Evolutionary conservation across 1,284 basidiomycete species (phyloP), one percentile per base, ranked within the genome.

Genomic region (Irpex sp.): DNA sequence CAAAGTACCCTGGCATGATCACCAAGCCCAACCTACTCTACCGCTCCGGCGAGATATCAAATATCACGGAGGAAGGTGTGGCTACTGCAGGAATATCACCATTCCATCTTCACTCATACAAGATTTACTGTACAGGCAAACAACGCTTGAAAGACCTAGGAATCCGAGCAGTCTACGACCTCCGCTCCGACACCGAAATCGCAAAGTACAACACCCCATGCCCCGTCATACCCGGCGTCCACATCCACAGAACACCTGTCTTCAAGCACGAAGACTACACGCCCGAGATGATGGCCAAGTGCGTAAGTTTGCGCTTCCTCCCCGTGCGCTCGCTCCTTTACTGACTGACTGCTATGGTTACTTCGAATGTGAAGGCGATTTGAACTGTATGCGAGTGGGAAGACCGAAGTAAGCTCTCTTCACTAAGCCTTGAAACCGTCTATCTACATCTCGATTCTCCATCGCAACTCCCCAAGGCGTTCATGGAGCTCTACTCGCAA

Each of bases 251-350:
- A 62, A 74, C 78, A 15, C 89, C 90, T 1, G 88, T 92, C 43
- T 92, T 92, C 70, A 77, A 83, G 68, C 84, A 76, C 50, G 87
- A 87, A 68, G 90, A 92, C 71, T 92, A 92, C 72, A 90, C 88
- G 68, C 90, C 90, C 31, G 88, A 92, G 74, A 85, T 83, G 75
- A 90, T 92, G 84, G 87, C 90, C 67, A 88, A 85, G 90, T 92
- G 76, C 75, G 88, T 86, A 74, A 76, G 76, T 79, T 75, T 63
- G 31, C 26, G 50, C 57, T 56, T 35, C 57, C n/a, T 56, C 65
- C 46, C 57, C 33, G 59, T 68, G 55, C 65, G 65, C 57, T 68
- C 68, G 69, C 60, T 33, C 61, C 7, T 35, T 54, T 64, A n/a
- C 39, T 46, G 39, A 26, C 43, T 61, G 13, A 56, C n/a, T n/a